These are phyloP conservation scores for Macrocybe gigantea DNA, from an alignment of 768 basidiomycete genomes.

Conservation along the genomic window DNA sequence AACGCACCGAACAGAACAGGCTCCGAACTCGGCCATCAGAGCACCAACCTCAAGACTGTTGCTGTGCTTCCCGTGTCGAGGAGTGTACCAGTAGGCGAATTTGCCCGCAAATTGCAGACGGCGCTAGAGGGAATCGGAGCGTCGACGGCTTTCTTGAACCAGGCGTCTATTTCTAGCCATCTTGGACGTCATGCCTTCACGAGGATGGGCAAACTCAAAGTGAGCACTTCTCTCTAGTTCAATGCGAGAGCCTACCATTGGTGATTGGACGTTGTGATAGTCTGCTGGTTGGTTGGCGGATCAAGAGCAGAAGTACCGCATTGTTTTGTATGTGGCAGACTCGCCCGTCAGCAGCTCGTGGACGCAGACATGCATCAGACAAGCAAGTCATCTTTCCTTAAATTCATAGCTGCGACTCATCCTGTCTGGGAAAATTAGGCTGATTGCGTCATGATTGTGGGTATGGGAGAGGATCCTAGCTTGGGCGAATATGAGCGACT, in stretches of 20 bases:
- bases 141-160: slow-evolving; percentile 87
- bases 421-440: slow-evolving; percentile 39
- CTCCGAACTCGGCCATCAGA: slow-evolving; percentile 67
- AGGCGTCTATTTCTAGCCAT: slow-evolving; percentile 86
- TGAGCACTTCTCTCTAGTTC: slow-evolving; percentile 33
- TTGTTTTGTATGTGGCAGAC: slow-evolving; percentile 94
- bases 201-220: slow-evolving; percentile 95
- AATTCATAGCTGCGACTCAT: neutral
- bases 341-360: slow-evolving; percentile 92
- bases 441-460: slow-evolving; percentile 90
- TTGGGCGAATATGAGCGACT: slow-evolving; percentile 94
- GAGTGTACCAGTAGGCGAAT: slow-evolving; percentile 83
- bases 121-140: slow-evolving; percentile 94
- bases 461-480: slow-evolving; percentile 87
- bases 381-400: slow-evolving; percentile 38
- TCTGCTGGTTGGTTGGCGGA: slow-evolving; percentile 85
- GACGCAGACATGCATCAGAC: slow-evolving; percentile 97
- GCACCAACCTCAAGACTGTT: slow-evolving; percentile 88
- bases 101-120: slow-evolving; percentile 81
- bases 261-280: slow-evolving; percentile 13
- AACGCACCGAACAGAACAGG: slow-evolving; percentile 43
- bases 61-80: slow-evolving; percentile 86
- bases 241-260: neutral
- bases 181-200: slow-evolving; percentile 95
- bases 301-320: slow-evolving; percentile 89